Evolutionary conservation across 176 grass and related monocot genomes (phyloP), one percentile per base, ranked within the genome.

Genomic region (Lolium rigidum): DNA sequence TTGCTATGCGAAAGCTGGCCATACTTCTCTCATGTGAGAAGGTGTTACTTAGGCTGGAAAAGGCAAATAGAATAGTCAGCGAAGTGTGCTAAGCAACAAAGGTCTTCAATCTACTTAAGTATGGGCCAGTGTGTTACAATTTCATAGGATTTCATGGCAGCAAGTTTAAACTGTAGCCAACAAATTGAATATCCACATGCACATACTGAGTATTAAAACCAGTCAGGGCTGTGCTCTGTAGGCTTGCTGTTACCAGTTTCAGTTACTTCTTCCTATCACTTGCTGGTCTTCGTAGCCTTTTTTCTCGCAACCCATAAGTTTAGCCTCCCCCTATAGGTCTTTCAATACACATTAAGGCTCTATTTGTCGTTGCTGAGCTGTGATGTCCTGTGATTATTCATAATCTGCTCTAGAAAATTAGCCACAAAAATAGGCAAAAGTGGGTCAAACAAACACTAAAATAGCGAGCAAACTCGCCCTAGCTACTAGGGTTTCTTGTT

Each of bases 91-190:
- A 61, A 86, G 74, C 41, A 76, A 26, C 82, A 15, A 84, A 49
- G 44, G 71, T 38, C 18, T 83, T 61, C 47, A 74, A 64, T 84
- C n/a, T n/a, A n/a, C n/a, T n/a, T n/a, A 24, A 37, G 12, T 37
- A 76, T 52, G 71, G 55, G 16, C 46, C 5, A 3, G 16, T 68
- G 62, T 20, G 15, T 52, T 52, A n/a, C 43, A 64, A 5, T 83
- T 83, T 76, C 18, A 37, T 38, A 74, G 24, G 70, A 49, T 44
- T n/a, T 37, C 35, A 84, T 64, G 58, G 11, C 57, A 70, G 74
- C 62, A 16, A 50, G 22, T 58, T 58, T 64, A 44, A 49, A 75
- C 16, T 46, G 24, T 76, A 76, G 68, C n/a, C 37, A 73, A 83
- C 20, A 58, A 82, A 52, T 41, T 57, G 63, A 71, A 60, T 60